Evolutionary conservation across 164 flowering plant genomes (phyloP).

Genomic region (Santalum album): DNA sequence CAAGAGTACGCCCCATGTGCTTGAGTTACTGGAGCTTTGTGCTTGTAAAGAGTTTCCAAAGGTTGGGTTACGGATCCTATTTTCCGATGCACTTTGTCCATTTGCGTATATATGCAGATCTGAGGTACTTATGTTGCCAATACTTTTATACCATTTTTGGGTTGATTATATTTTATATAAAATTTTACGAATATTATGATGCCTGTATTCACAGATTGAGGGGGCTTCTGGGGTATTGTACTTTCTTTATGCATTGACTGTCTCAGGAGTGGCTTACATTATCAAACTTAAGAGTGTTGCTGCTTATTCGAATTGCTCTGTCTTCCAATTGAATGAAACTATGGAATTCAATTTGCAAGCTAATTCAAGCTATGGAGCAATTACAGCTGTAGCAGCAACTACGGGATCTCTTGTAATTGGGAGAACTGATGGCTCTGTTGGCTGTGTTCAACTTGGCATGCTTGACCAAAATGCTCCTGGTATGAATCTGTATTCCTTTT

Average conservation of each 20-base stretch:
- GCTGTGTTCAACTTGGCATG: conserved; percentile 45
- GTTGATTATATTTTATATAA: not conserved
- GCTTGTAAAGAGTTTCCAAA: conserved; percentile 35
- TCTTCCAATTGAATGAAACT: conserved; percentile 34
- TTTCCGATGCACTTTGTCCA: conserved; percentile 53
- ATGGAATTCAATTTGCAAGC: conserved; percentile 29
- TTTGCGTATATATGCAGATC: conserved; percentile 48
- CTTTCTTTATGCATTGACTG: conserved; percentile 48
- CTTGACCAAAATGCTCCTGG: conserved; percentile 48
- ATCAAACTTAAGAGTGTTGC: conserved; percentile 27
- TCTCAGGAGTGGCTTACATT: conserved; percentile 60
- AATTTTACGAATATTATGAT: not conserved
- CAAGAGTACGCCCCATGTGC: conserved; percentile 28
- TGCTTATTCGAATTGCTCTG: conserved; percentile 35
- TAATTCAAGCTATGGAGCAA: conserved; percentile 21
- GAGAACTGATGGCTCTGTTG: conserved; percentile 57
- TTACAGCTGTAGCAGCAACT: conserved; percentile 48
- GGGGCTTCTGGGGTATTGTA: conserved; percentile 13
- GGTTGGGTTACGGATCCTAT: conserved; percentile 50
- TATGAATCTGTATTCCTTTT: conserved; percentile 11
- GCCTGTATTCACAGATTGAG: conserved; percentile 23
- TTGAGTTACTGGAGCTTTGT: conserved; percentile 54
- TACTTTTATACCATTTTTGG: not conserved
- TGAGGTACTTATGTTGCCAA: conserved; percentile 30
- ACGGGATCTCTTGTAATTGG: conserved; percentile 56